A percentile compares a stretch with the other conserved stretches of the same genome.
These are phyloP conservation scores for Stentor roeselii DNA, from an alignment of 73 alveolate genomes.

Conservation along the genomic window DNA sequence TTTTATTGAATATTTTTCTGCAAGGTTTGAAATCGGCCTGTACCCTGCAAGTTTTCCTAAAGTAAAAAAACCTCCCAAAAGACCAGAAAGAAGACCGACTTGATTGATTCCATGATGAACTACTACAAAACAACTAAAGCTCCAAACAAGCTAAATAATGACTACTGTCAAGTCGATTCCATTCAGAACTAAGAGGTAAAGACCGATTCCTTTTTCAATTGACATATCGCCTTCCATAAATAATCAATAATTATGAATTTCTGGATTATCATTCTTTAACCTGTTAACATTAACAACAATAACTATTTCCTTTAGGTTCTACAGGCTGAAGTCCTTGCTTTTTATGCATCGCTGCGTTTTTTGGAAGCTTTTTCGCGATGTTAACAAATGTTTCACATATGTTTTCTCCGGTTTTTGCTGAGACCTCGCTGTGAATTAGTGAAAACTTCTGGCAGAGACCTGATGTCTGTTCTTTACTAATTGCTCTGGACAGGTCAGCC, in stretches of 20 bases:
- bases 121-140: not conserved
- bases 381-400: slow-evolving; percentile 2
- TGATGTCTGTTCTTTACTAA: not conserved
- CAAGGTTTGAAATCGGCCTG: not conserved
- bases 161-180: not conserved
- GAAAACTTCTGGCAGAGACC: not conserved
- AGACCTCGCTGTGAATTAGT: slow-evolving; percentile 14
- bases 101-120: not conserved
- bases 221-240: not conserved
- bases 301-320: not conserved
- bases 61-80: too few relatives aligned
- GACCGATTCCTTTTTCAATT: not conserved
- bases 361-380: slow-evolving; percentile 23
- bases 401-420: slow-evolving; percentile 25
- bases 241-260: too few relatives aligned
- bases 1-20: not conserved
- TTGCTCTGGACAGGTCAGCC: slow-evolving; percentile 35
- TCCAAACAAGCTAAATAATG: not conserved
- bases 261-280: not conserved
- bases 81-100: not conserved
- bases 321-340: slow-evolving; percentile 17
- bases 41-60: not conserved
- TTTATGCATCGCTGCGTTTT: slow-evolving; percentile 6
- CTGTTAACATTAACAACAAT: not conserved
- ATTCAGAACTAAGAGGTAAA: too few relatives aligned